Evolutionary conservation across 1,139 yeast genomes (phyloP).

Genomic region (Sugiyamaella xylanicola): DNA sequence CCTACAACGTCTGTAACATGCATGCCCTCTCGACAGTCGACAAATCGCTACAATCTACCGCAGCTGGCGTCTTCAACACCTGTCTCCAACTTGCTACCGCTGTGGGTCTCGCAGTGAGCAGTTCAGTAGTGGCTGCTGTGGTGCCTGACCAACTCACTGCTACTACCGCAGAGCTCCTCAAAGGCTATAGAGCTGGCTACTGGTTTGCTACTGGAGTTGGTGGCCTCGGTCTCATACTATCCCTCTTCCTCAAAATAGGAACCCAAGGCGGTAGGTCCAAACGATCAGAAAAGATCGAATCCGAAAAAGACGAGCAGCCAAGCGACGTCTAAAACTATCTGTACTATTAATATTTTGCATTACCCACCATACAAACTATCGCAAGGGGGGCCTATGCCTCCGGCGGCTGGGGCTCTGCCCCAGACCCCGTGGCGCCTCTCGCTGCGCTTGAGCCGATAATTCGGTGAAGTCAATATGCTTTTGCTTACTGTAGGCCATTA

Average conservation of each 20-base stretch:
- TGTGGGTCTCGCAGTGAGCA: constrained; percentile 47
- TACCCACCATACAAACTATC: neutral
- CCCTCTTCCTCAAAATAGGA: constrained; percentile 46
- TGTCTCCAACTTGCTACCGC: constrained; percentile 45
- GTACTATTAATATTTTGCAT: neutral
- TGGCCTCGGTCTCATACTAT: constrained; percentile 39
- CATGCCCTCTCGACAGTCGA: constrained; percentile 47
- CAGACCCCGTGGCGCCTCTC: neutral
- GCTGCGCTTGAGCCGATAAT: no score
- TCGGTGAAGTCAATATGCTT: no score
- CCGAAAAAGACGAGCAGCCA: neutral
- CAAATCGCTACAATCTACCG: constrained; percentile 45
- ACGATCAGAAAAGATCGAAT: neutral
- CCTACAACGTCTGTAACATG: constrained; percentile 49
- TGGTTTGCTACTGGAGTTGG: constrained; percentile 47
- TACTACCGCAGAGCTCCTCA: constrained; percentile 36
- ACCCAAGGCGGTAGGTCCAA: constrained; percentile 33
- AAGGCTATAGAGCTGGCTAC: constrained; percentile 46
- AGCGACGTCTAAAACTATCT: neutral
- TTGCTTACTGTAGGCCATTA: neutral
- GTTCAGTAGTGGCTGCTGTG: constrained; percentile 44
- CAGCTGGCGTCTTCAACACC: constrained; percentile 52
- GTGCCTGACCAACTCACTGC: constrained; percentile 40
- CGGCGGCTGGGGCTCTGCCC: neutral
- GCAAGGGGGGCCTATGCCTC: neutral